Conservation (phyloP, 768 basidiomycete genomes). For the Collybiopsis confluens region DNA sequence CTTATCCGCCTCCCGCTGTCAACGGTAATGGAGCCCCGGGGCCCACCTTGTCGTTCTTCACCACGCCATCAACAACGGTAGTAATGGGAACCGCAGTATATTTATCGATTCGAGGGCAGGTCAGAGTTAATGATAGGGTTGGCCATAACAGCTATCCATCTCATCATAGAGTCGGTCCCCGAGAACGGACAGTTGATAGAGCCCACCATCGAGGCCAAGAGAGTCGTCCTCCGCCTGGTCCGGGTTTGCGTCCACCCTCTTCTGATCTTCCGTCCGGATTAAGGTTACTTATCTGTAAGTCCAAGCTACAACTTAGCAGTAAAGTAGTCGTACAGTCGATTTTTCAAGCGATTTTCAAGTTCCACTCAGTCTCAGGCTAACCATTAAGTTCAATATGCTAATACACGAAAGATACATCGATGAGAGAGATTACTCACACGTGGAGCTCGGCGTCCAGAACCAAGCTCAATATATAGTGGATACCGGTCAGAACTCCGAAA, state of each 20-base stretch:
- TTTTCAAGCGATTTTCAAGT: no score
- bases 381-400: no score
- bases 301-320: no score
- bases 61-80: not conserved
- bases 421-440: no score
- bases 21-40: not conserved
- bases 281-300: no score
- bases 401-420: no score
- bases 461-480: no score
- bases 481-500: no score
- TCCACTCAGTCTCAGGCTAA: no score
- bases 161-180: not conserved
- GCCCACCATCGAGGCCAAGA: not conserved
- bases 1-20: not conserved
- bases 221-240: not conserved
- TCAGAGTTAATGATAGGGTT: not conserved
- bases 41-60: not conserved
- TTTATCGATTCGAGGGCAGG: not conserved
- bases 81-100: no score
- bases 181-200: not conserved
- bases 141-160: not conserved
- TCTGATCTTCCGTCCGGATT: not conserved
- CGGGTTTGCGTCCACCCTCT: not conserved
- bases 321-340: no score
- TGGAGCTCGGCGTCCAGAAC: no score